Conservation (phyloP, 2,329 filamentous ascomycete species). For the Aspergillus candidus region DNA sequence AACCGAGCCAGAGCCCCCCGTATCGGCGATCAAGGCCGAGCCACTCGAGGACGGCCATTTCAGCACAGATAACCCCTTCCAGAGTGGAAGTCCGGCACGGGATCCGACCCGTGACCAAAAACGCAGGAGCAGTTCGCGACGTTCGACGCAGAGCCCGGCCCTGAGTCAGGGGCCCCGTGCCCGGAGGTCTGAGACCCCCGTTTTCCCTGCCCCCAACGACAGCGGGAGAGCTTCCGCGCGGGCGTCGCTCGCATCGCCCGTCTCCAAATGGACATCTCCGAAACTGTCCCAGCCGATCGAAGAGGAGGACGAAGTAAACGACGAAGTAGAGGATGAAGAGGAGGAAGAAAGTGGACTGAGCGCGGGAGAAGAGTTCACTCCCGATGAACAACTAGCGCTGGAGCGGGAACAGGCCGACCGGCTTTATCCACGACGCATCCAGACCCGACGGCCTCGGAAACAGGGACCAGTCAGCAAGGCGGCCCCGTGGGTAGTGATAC, state of each 20-base stretch:
- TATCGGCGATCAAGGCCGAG: conserved; percentile 40
- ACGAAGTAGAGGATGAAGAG: conserved; percentile 36
- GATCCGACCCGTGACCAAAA: conserved; percentile 40
- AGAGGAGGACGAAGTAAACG: conserved; percentile 35
- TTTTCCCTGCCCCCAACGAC: conserved; percentile 45
- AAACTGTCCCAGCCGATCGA: conserved; percentile 36
- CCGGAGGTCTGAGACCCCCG: conserved; percentile 28
- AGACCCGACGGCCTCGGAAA: conserved; percentile 22
- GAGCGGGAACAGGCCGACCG: conserved; percentile 58
- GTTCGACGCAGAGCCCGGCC: conserved; percentile 29
- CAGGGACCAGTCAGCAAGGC: conserved; percentile 49
- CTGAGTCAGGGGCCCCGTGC: conserved; percentile 22
- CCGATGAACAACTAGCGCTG: conserved; percentile 78
- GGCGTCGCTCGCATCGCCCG: conserved; percentile 53
- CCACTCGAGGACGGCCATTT: conserved; percentile 60
- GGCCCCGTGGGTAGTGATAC: conserved; percentile 64
- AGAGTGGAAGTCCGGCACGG: conserved; percentile 69
- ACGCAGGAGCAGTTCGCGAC: conserved; percentile 46
- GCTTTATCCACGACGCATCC: conserved; percentile 24
- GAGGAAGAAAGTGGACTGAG: conserved; percentile 55
- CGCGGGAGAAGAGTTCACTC: conserved; percentile 85
- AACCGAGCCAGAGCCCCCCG: conserved; percentile 31
- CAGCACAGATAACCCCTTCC: conserved; percentile 86
- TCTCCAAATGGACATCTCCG: conserved; percentile 27
- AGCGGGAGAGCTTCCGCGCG: conserved; percentile 50